Conservation (phyloP, 2,329 filamentous ascomycete species). For the Pestalotiopsis sp. region DNA sequence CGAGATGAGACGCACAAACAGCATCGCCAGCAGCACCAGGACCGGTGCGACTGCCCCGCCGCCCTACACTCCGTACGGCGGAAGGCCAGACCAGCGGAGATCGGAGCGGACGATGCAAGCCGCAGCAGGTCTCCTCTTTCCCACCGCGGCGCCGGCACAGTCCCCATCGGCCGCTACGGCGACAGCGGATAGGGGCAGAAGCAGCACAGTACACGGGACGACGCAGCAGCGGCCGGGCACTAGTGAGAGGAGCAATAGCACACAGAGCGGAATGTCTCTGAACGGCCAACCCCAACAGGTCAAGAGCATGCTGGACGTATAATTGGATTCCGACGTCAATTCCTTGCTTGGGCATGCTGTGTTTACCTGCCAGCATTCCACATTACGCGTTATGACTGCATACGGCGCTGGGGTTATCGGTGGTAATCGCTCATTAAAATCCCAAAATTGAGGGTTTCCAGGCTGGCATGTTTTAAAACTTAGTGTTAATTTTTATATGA, state of each 20-base stretch:
- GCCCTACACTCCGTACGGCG: conserved; percentile 37
- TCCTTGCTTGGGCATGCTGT: neutral
- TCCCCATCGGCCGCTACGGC: conserved; percentile 35
- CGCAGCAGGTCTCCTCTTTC: conserved; percentile 53
- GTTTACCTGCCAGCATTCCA: neutral
- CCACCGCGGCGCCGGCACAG: conserved; percentile 31
- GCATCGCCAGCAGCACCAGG: conserved; percentile 28
- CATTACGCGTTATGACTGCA: conserved; percentile 5
- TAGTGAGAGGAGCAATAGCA: conserved; percentile 46
- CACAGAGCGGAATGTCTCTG: conserved; percentile 49
- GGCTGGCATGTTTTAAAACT: neutral
- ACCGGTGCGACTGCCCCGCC: conserved; percentile 26
- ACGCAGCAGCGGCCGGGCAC: conserved; percentile 19
- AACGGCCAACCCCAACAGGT: conserved; percentile 55
- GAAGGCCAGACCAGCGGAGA: conserved; percentile 47
- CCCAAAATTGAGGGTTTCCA: neutral
- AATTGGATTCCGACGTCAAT: conserved; percentile 2
- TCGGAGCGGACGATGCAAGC: conserved; percentile 46
- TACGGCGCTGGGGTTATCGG: neutral
- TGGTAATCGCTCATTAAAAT: neutral
- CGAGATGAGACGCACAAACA: conserved; percentile 35
- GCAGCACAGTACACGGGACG: neutral
- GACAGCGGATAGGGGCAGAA: conserved; percentile 32
- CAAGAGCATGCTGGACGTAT: conserved; percentile 62
- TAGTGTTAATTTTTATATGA: neutral